Percentiles rank a stretch among this genome's conserved stretches.
Evolutionary conservation across 2,329 filamentous ascomycete genomes (phyloP).

Genomic region (Diaporthe batatas): DNA sequence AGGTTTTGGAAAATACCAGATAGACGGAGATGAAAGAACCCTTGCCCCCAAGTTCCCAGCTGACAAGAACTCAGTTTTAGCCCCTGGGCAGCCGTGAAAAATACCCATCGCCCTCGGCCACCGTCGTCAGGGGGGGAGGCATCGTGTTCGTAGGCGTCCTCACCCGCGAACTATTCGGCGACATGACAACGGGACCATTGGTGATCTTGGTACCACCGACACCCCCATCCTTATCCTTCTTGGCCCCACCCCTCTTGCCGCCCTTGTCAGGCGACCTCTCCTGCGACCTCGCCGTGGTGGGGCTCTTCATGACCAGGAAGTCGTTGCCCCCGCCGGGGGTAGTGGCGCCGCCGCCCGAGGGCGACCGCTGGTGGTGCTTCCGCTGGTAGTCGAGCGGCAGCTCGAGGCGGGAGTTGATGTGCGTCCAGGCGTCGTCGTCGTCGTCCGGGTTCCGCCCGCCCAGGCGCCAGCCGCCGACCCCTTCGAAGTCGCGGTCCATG

Average conservation of each 20-base stretch:
- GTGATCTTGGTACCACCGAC: slow-evolving; percentile 38
- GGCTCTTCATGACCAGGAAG: slow-evolving; percentile 60
- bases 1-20: slow-evolving; percentile 14
- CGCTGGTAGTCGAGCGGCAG: slow-evolving; percentile 58
- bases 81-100: slow-evolving; percentile 56
- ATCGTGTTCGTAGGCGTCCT: slow-evolving; percentile 59
- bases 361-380: slow-evolving; percentile 59
- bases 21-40: not conserved
- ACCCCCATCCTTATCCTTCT: slow-evolving; percentile 39
- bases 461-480: slow-evolving; percentile 70
- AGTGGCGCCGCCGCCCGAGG: slow-evolving; percentile 55
- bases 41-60: not conserved
- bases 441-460: slow-evolving; percentile 60
- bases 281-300: slow-evolving; percentile 43
- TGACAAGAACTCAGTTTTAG: slow-evolving; percentile 47
- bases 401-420: slow-evolving; percentile 66
- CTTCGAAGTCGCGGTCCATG: slow-evolving; percentile 69
- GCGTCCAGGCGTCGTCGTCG: slow-evolving; percentile 61
- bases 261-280: slow-evolving; percentile 51
- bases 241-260: slow-evolving; percentile 43
- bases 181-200: slow-evolving; percentile 47
- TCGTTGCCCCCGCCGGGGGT: slow-evolving; percentile 55
- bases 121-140: slow-evolving; percentile 48
- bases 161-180: slow-evolving; percentile 63
- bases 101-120: slow-evolving; percentile 56